Conservation (phyloP, 2,329 filamentous ascomycete genomes). For the Cytospora chrysosperma region DNA sequence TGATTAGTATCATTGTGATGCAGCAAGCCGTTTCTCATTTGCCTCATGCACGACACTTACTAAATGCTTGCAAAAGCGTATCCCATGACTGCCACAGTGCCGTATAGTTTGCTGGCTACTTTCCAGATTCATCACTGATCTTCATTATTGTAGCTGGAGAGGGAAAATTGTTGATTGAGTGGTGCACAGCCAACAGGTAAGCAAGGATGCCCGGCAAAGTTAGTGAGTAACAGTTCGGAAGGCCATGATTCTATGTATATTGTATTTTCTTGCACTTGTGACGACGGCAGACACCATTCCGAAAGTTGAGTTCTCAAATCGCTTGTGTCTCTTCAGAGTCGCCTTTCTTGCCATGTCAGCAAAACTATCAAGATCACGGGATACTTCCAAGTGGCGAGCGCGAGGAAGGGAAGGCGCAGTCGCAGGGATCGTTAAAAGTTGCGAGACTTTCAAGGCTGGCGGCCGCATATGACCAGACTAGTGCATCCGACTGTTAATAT, state of each 20-base stretch:
- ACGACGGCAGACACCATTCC: background rate
- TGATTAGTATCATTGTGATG: background rate
- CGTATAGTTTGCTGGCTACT: background rate
- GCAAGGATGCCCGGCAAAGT: background rate
- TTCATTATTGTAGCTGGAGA: background rate
- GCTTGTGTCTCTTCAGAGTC: background rate
- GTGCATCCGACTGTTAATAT: background rate
- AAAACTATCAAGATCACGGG: background rate
- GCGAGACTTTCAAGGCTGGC: conserved; percentile 1
- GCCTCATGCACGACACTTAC: background rate
- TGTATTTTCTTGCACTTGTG: background rate
- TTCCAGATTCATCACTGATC: background rate
- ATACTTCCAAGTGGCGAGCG: background rate
- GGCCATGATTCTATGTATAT: background rate
- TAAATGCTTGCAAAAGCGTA: background rate
- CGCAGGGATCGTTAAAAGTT: background rate
- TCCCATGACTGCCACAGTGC: background rate
- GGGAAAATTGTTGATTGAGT: background rate
- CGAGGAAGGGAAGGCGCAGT: background rate
- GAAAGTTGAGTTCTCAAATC: background rate
- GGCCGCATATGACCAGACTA: background rate
- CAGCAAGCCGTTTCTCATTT: background rate
- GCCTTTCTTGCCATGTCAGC: background rate
- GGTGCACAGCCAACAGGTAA: background rate
- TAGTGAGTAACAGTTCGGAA: background rate